phyloP scores from a whole-genome alignment of 2,329 filamentous ascomycete species.

The Botrytis byssoidea region DNA sequence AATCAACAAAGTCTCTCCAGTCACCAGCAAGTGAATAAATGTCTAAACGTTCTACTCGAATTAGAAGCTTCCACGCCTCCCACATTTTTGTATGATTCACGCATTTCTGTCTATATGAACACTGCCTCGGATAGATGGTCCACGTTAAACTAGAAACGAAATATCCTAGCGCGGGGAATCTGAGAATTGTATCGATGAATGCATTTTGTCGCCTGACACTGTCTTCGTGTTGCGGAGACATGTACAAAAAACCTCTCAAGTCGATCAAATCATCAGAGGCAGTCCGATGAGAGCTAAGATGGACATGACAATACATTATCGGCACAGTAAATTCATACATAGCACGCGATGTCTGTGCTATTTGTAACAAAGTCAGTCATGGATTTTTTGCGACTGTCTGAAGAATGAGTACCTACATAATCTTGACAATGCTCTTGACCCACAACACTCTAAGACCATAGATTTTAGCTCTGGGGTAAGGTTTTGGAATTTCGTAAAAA shows the following conservation, averaged over 20 bases:
- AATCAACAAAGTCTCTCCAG: background rate
- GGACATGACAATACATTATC: background rate
- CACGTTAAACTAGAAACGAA: background rate
- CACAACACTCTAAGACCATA: background rate
- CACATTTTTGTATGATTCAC: background rate
- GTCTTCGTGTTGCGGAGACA: background rate
- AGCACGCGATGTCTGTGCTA: background rate
- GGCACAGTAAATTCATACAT: background rate
- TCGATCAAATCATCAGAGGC: background rate
- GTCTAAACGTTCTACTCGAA: background rate
- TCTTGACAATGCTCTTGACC: background rate
- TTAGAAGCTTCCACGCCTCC: background rate
- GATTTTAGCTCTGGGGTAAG: background rate
- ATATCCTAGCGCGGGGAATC: background rate
- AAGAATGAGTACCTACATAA: background rate
- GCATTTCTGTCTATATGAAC: background rate
- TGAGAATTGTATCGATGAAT: background rate
- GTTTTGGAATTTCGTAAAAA: background rate
- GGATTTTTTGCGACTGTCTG: accelerated
- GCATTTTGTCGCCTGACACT: background rate
- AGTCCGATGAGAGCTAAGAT: background rate
- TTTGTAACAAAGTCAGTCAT: background rate
- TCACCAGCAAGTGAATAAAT: background rate
- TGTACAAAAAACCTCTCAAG: background rate
- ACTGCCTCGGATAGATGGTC: background rate